Percentiles rank a stretch among this genome's conserved stretches.
Conservation (phyloP, 1,139 yeast species). For the Kazachstania sp. region DNA sequence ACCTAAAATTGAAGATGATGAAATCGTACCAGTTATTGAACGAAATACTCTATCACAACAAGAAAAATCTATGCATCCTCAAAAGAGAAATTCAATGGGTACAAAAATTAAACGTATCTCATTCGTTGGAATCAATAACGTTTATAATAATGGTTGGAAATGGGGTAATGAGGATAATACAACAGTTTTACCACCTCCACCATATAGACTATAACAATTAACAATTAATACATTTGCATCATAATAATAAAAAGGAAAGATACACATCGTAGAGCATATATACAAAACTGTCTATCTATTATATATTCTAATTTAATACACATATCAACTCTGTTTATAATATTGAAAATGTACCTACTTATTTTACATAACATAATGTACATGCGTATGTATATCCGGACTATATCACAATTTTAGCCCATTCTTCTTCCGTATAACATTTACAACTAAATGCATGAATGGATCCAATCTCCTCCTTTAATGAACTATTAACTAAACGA, state of each 20-base stretch:
- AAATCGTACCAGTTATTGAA: background rate
- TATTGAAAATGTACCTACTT: too few relatives aligned
- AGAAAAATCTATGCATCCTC: background rate
- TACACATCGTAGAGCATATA: background rate
- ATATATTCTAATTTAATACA: background rate
- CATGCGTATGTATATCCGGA: too few relatives aligned
- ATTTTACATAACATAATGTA: too few relatives aligned
- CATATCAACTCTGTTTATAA: too few relatives aligned
- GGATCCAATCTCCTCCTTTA: slow-evolving; percentile 71
- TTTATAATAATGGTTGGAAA: slow-evolving; percentile 9
- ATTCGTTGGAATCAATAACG: slow-evolving; percentile 8
- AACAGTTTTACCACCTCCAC: slow-evolving; percentile 11
- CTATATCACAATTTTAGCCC: slow-evolving; percentile 37
- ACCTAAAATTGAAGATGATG: background rate
- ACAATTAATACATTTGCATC: background rate
- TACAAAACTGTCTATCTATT: background rate
- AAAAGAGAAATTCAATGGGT: slow-evolving; percentile 4
- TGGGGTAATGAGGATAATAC: slow-evolving; percentile 11
- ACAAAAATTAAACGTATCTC: slow-evolving; percentile 4
- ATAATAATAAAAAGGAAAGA: background rate
- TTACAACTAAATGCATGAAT: slow-evolving; percentile 96
- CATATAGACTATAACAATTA: slow-evolving; percentile 3
- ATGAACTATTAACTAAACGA: slow-evolving; percentile 68
- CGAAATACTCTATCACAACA: background rate
- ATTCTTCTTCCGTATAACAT: slow-evolving; percentile 65